Percentiles rank a stretch among this genome's conserved stretches.
phyloP scores from a whole-genome alignment of 352 stramenopile species.

The Phytophthora pluvialis region DNA sequence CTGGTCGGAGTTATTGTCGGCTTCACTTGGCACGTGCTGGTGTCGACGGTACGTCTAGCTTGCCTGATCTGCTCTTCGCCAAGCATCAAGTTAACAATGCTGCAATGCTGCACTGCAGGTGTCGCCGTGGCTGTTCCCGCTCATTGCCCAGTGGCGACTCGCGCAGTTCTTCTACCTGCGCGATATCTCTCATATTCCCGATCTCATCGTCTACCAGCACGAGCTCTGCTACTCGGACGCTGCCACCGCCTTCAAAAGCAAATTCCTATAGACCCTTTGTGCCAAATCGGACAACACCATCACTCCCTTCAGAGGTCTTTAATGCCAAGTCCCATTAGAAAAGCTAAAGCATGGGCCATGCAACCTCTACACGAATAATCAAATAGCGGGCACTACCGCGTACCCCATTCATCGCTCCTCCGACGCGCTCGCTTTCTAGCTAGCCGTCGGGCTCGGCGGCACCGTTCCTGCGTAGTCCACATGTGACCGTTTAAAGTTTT shows the following conservation, averaged over 20 bases:
- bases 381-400: slow-evolving; percentile 26
- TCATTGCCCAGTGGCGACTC: slow-evolving; percentile 45
- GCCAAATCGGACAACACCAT: neutral
- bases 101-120: slow-evolving; percentile 30
- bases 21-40: slow-evolving; percentile 22
- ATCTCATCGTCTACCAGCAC: slow-evolving; percentile 83
- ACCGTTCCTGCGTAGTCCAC: slow-evolving; percentile 66
- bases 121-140: slow-evolving; percentile 60
- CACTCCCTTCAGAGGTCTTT: slow-evolving; percentile 17
- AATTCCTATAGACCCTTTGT: slow-evolving; percentile 11
- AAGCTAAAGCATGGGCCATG: slow-evolving; percentile 23
- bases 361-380: slow-evolving; percentile 43
- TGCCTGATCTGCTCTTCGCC: neutral
- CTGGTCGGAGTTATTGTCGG: slow-evolving; percentile 46
- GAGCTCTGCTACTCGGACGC: slow-evolving; percentile 47
- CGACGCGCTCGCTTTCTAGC: slow-evolving; percentile 20
- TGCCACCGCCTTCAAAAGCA: slow-evolving; percentile 15
- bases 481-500: slow-evolving; percentile 95
- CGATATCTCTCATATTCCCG: slow-evolving; percentile 76
- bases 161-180: slow-evolving; percentile 70
- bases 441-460: slow-evolving; percentile 22
- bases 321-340: slow-evolving; percentile 30
- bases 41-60: slow-evolving; percentile 25
- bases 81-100: neutral
- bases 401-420: slow-evolving; percentile 20